Evolutionary conservation across 1,139 yeast genomes (phyloP).

Genomic region (Oligophagozyma castellii): DNA sequence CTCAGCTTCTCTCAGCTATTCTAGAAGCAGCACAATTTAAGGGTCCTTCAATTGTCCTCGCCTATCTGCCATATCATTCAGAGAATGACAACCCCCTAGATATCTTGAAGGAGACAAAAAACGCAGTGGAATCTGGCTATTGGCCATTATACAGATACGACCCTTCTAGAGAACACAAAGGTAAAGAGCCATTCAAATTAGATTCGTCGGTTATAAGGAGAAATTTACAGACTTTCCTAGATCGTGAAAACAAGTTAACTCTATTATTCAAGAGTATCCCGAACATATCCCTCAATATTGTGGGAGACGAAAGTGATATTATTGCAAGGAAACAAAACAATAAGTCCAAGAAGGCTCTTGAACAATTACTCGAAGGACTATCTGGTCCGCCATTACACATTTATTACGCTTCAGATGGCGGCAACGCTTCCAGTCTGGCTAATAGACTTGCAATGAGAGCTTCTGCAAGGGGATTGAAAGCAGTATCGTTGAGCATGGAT

Average conservation of each 20-base stretch:
- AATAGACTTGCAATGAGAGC: constrained; percentile 77
- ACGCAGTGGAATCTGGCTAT: constrained; percentile 83
- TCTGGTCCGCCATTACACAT: constrained; percentile 89
- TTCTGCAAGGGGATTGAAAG: constrained; percentile 71
- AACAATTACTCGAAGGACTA: constrained; percentile 66
- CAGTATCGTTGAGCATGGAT: constrained; percentile 70
- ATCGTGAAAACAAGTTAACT: constrained; percentile 78
- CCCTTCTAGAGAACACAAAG: constrained; percentile 35
- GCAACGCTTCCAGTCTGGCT: constrained; percentile 77
- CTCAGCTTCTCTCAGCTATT: constrained; percentile 81
- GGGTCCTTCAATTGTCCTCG: constrained; percentile 86
- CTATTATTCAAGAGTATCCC: constrained; percentile 62
- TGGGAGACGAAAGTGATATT: constrained; percentile 47
- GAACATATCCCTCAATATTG: constrained; percentile 60
- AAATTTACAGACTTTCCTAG: constrained; percentile 67
- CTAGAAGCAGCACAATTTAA: constrained; percentile 77
- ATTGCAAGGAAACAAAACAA: constrained; percentile 46
- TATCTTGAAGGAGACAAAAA: constrained; percentile 74
- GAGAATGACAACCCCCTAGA: constrained; percentile 61
- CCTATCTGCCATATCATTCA: constrained; percentile 65
- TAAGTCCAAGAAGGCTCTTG: constrained; percentile 67
- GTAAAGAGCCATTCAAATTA: constrained; percentile 49
- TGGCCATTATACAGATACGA: constrained; percentile 91
- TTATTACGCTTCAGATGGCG: constrained; percentile 92
- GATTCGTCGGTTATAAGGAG: constrained; percentile 76